phyloP scores from a whole-genome alignment of 1,284 basidiomycete genomes.

The Austropuccinia psidii region DNA sequence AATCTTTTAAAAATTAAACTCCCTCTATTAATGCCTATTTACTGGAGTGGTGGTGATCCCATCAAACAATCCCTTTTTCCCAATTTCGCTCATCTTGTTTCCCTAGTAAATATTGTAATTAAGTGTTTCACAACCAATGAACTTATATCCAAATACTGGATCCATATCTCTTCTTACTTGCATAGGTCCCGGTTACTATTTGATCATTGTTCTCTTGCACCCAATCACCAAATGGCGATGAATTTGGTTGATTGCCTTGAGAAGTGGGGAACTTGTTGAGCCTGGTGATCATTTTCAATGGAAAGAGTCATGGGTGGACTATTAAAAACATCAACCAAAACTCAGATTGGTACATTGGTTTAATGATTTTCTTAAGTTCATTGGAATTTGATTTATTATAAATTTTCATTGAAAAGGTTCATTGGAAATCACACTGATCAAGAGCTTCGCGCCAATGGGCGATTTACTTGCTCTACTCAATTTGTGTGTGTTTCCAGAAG shows the following conservation, averaged over 20 bases:
- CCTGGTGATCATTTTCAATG: constrained; percentile 13
- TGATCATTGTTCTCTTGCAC: background rate
- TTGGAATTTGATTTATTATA: background rate
- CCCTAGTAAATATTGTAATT: background rate
- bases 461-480: background rate
- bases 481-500: too few species aligned
- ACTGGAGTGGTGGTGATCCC: background rate
- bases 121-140: background rate
- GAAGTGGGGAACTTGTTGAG: background rate
- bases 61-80: background rate
- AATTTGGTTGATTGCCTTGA: constrained; percentile 9
- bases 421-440: background rate
- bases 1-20: background rate
- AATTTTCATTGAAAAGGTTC: too few species aligned
- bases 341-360: constrained; percentile 3
- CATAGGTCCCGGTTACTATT: background rate
- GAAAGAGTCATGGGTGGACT: background rate
- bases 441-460: background rate
- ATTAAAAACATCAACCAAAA: background rate
- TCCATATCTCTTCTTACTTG: background rate
- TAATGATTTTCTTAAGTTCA: too few species aligned
- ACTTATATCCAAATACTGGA: background rate
- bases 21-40: background rate
- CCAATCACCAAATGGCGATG: constrained; percentile 8
- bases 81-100: background rate